phyloP scores from a whole-genome alignment of 2,329 filamentous ascomycete genomes.

The Thelonectria rubi region DNA sequence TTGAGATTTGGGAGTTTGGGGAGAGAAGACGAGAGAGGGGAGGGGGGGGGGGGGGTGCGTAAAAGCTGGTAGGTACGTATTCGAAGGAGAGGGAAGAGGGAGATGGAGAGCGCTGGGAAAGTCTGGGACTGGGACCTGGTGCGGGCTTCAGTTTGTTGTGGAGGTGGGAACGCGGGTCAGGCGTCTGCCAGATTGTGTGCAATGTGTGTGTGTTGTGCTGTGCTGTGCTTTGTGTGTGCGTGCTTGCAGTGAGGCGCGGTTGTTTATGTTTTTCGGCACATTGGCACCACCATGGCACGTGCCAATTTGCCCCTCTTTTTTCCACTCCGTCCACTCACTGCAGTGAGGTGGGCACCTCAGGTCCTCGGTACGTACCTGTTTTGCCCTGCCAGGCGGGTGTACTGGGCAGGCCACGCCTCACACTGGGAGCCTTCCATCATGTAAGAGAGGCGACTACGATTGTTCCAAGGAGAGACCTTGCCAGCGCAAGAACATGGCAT shows the following conservation, averaged over 20 bases:
- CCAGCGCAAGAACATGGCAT: too few species aligned
- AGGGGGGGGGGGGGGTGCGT: conserved; percentile 37
- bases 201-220: too few species aligned
- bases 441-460: background rate
- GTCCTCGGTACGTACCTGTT: too few species aligned
- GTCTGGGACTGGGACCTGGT: conserved; percentile 15
- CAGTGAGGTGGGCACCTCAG: too few species aligned
- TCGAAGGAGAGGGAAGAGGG: conserved; percentile 24
- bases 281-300: conserved; percentile 9
- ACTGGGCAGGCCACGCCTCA: background rate
- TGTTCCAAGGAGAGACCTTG: background rate
- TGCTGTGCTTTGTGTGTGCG: background rate
- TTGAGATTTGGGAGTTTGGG: conserved; percentile 41
- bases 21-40: conserved; percentile 18
- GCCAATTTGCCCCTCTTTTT: conserved; percentile 22
- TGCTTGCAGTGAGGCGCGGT: background rate
- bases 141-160: conserved; percentile 24
- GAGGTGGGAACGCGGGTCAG: conserved; percentile 41
- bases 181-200: conserved; percentile 21
- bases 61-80: too few species aligned
- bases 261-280: conserved; percentile 11
- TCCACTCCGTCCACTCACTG: background rate
- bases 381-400: background rate
- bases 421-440: background rate
- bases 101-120: conserved; percentile 25